phyloP scores from a whole-genome alignment of 1,139 yeast genomes.

The Diutina mesorugosa region DNA sequence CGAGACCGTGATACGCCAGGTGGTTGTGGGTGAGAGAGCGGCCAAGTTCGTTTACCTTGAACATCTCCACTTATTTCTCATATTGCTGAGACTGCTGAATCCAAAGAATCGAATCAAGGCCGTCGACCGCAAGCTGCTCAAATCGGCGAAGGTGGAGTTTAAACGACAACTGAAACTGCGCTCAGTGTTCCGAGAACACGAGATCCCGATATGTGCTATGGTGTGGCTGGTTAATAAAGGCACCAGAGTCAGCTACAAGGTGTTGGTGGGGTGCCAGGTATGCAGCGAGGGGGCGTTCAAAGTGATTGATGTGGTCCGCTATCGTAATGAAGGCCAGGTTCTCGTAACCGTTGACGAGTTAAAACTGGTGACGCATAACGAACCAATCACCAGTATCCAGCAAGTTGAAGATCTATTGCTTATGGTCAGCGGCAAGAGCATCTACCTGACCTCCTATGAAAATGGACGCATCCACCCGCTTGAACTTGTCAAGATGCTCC shows the following conservation, averaged over 20 bases:
- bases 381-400: background rate
- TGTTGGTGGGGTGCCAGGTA: background rate
- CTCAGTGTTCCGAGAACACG: background rate
- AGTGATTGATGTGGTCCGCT: background rate
- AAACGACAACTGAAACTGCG: background rate
- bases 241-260: background rate
- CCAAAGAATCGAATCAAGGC: background rate
- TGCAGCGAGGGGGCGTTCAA: background rate
- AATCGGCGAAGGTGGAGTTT: background rate
- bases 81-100: background rate
- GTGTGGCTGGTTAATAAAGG: background rate
- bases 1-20: background rate
- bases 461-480: background rate
- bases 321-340: background rate
- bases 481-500: background rate
- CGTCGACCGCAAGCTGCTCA: background rate
- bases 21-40: background rate
- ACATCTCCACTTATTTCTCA: background rate
- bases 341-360: background rate
- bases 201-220: background rate
- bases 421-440: background rate
- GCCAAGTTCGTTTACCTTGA: background rate
- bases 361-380: background rate
- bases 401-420: background rate
- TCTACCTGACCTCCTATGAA: background rate